phyloP scores from a whole-genome alignment of 352 stramenopile genomes.

The Phytophthora chlamydospora region DNA sequence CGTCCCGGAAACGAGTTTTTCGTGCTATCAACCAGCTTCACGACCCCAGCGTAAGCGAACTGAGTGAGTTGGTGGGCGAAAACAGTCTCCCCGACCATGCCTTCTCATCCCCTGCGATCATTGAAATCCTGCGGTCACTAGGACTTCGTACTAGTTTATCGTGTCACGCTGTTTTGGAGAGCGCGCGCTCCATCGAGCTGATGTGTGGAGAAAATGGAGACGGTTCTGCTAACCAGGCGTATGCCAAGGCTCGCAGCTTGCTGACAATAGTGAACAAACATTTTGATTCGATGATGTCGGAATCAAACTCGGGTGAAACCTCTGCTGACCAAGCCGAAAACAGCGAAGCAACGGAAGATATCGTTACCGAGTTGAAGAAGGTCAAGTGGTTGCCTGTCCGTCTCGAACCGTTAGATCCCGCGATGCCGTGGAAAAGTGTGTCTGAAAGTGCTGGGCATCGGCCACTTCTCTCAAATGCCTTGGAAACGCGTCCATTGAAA shows the following conservation, averaged over 20 bases:
- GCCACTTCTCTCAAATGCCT: constrained; percentile 44
- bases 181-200: constrained; percentile 61
- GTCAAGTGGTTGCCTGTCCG: constrained; percentile 54
- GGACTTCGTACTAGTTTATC: constrained; percentile 67
- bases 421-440: constrained; percentile 65
- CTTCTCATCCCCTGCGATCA: constrained; percentile 53
- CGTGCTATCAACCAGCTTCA: constrained; percentile 64
- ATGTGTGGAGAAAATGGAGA: constrained; percentile 40
- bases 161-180: constrained; percentile 76
- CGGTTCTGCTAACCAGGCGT: constrained; percentile 30
- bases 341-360: constrained; percentile 26
- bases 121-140: constrained; percentile 60
- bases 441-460: background rate
- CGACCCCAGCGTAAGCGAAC: constrained; percentile 69
- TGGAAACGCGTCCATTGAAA: constrained; percentile 50
- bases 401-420: constrained; percentile 31
- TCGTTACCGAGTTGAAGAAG: constrained; percentile 41
- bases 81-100: constrained; percentile 61
- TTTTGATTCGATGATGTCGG: constrained; percentile 65
- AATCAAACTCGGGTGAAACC: constrained; percentile 17
- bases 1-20: constrained; percentile 59
- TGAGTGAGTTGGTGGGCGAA: constrained; percentile 68
- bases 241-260: constrained; percentile 56
- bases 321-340: constrained; percentile 12
- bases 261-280: constrained; percentile 77